Conservation (phyloP, 2,329 filamentous ascomycete species). For the Exophiala spinifera region DNA sequence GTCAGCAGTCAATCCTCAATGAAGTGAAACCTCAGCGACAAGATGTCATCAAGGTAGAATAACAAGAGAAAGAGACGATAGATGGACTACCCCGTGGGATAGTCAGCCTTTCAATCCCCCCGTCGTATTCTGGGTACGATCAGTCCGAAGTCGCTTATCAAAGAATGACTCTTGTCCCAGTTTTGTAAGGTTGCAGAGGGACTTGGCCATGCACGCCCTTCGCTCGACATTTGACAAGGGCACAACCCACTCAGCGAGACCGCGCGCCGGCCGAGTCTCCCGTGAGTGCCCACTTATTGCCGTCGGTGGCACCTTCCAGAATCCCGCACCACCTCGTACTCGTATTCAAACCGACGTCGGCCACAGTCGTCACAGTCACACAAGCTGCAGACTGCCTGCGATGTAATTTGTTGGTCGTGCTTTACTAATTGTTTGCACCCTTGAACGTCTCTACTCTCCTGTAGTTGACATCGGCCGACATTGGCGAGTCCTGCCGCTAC, state of each 20-base stretch:
- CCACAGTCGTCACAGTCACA: background rate
- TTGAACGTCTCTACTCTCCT: too few relatives aligned
- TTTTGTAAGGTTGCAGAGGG: background rate
- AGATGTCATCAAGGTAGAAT: background rate
- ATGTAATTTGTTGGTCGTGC: too few relatives aligned
- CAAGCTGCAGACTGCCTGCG: too few relatives aligned
- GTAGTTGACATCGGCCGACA: too few relatives aligned
- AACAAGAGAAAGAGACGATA: conserved; percentile 2
- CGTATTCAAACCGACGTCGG: too few relatives aligned
- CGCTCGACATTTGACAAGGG: conserved; percentile 21
- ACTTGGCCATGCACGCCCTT: conserved; percentile 23
- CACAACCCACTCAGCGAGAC: background rate
- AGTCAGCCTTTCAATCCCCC: conserved; percentile 17
- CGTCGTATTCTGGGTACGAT: conserved; percentile 11
- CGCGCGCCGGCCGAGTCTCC: background rate
- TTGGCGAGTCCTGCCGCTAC: too few relatives aligned
- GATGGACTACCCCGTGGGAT: conserved; percentile 3
- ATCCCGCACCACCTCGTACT: too few relatives aligned
- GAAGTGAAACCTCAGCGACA: too few relatives aligned
- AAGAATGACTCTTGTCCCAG: conserved; percentile 22
- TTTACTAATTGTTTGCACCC: too few relatives aligned
- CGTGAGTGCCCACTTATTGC: background rate
- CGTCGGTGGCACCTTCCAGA: conserved; percentile 12
- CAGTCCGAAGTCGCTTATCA: conserved; percentile 16
- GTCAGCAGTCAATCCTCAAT: too few relatives aligned